phyloP scores from a whole-genome alignment of 129 eudicot genomes.

The Kitagawia praeruptora region DNA sequence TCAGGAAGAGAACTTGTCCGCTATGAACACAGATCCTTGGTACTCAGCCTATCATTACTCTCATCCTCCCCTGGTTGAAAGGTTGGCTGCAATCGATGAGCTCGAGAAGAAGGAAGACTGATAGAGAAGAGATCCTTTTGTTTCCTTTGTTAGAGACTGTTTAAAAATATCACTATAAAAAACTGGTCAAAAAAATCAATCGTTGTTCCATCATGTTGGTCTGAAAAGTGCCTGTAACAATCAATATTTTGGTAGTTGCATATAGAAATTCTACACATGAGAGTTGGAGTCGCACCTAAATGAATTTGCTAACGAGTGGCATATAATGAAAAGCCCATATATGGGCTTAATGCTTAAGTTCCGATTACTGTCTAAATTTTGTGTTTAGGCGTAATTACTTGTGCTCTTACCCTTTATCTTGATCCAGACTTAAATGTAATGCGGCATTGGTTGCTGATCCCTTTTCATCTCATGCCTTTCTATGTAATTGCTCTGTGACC shows the following conservation, averaged over 20 bases:
- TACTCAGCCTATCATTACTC: conserved; percentile 94
- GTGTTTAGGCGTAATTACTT: neutral
- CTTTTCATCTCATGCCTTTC: no score
- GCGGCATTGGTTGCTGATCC: no score
- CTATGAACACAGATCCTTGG: conserved; percentile 98
- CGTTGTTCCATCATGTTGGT: neutral
- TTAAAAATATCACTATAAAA: neutral
- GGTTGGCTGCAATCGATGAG: conserved; percentile 79
- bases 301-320: neutral
- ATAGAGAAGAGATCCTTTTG: conserved; percentile 3
- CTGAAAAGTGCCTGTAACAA: neutral
- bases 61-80: conserved; percentile 95
- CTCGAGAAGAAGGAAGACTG: conserved; percentile 69
- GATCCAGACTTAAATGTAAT: neutral
- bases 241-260: neutral
- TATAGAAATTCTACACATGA: neutral
- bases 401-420: neutral
- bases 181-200: neutral
- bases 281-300: neutral
- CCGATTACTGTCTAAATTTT: neutral
- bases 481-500: no score
- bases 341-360: neutral
- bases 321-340: neutral
- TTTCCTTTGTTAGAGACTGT: neutral
- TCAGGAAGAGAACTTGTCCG: conserved; percentile 92